A percentile compares a stretch with the other conserved stretches of the same genome.
These are phyloP conservation scores for Trichomonascus vanleenenianus DNA, from an alignment of 805 yeast genomes.

Conservation along the genomic window DNA sequence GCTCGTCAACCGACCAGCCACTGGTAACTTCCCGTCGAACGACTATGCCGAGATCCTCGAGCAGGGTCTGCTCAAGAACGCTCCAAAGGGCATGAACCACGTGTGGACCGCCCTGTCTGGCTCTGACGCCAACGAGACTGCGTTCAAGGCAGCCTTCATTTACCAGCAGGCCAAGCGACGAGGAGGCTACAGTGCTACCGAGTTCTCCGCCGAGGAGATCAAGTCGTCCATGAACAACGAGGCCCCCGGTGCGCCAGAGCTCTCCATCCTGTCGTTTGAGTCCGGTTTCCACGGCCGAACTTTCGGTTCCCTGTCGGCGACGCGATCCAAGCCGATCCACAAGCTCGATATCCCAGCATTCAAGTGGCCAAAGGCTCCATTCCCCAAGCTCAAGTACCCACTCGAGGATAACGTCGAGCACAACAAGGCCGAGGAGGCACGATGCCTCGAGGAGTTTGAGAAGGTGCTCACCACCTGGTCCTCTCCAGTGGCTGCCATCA, in stretches of 20 bases:
- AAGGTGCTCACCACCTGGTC: conserved; percentile 57
- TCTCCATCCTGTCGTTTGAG: conserved; percentile 79
- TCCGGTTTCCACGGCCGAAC: conserved; percentile 92
- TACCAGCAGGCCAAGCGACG: conserved; percentile 66
- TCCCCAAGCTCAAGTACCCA: conserved; percentile 81
- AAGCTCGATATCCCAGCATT: conserved; percentile 83
- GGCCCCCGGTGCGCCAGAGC: conserved; percentile 83
- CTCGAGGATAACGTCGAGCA: conserved; percentile 54
- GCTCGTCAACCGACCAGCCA: conserved; percentile 74
- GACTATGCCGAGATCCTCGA: conserved; percentile 43
- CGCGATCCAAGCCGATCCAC: conserved; percentile 92
- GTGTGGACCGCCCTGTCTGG: conserved; percentile 81
- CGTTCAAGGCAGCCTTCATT: conserved; percentile 83
- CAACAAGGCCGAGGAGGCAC: conserved; percentile 70
- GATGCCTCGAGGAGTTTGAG: conserved; percentile 74
- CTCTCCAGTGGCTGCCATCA: conserved; percentile 74
- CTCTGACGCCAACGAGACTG: conserved; percentile 83
- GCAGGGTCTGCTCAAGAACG: conserved; percentile 59
- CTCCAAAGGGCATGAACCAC: conserved; percentile 68
- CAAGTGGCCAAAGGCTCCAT: conserved; percentile 95
- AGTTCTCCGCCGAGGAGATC: conserved; percentile 59
- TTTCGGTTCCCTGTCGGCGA: conserved; percentile 84
- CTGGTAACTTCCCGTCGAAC: conserved; percentile 70
- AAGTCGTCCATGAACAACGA: conserved; percentile 67
- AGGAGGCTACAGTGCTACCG: conserved; percentile 41